Evolutionary conservation across 148 eudicot species (phyloP), one percentile per base, ranked within the genome.

Genomic region (Rhododendron ovatum): DNA sequence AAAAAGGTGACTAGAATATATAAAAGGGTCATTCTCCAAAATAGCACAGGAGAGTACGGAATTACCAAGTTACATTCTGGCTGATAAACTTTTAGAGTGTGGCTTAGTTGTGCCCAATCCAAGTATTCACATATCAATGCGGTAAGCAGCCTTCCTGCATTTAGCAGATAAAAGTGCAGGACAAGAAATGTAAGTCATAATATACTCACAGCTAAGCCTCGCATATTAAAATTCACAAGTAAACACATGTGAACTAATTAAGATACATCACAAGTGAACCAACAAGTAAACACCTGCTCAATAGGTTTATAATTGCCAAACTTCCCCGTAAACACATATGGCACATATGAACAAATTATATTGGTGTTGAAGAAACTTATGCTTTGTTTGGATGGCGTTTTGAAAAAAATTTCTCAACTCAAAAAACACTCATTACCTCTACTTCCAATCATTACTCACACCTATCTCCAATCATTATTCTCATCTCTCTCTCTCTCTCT

Each of bases 31-130:
- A 65, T 20, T 78, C 30, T 26, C 33, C 5, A 17, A 82, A 10
- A 83, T 24, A 84, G 7, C 8, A 71, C 8, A 24, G 55, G 73
- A 22, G 39, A 65, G 50, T 65, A 87, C 18, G 50, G 39, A 26
- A 80, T 83, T 94, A 97, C 99, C 98, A 95, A 89, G 88, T 97
- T 97, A 86, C 95, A 95, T 88, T 95, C 98, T 28, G 99, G 98
- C 84, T 93, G 91, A 88, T 95, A 97, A 83, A 97, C 98, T 91
- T 97, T 95, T 71, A 89, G 88, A 35, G 98, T 94, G 90, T 95
- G 99, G 90, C 90, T 91, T 48, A 95, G 93, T 81, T 95, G 93
- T 45, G 98, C 98, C 99, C 99, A 95, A 85, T 97, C 98, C 92
- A 97, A 83, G 91, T 95, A 97, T 90, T 97, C 99, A 91, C 98